A percentile compares a stretch with the other conserved stretches of the same genome.
phyloP scores from a whole-genome alignment of 208 protist species.

The Trichomonas tenax region DNA sequence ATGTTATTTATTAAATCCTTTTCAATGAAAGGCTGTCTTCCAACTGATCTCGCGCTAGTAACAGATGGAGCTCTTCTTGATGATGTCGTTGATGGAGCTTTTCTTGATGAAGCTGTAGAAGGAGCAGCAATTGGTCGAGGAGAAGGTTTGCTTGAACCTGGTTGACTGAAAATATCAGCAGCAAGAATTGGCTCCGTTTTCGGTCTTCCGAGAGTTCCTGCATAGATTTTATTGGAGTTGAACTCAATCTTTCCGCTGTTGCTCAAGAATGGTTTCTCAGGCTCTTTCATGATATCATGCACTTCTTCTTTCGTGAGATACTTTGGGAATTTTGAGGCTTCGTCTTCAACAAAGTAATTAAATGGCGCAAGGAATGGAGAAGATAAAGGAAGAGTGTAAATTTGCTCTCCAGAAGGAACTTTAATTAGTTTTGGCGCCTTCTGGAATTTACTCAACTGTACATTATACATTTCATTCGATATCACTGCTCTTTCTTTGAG shows the following conservation, averaged over 20 bases:
- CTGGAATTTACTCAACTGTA: neutral
- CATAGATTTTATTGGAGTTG: neutral
- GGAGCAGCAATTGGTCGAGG: neutral
- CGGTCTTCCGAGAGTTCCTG: neutral
- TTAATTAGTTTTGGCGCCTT: neutral
- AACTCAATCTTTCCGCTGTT: neutral
- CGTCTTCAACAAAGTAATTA: neutral
- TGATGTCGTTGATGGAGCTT: neutral
- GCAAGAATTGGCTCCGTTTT: neutral
- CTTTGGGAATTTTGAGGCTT: neutral
- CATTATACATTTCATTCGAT: neutral
- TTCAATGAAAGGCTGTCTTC: neutral
- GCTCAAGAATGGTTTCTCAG: neutral
- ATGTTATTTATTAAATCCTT: neutral
- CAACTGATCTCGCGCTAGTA: neutral
- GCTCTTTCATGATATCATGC: neutral
- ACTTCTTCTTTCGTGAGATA: neutral
- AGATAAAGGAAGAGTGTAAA: neutral
- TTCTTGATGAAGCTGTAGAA: neutral
- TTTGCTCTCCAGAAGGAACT: neutral
- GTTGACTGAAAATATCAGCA: neutral
- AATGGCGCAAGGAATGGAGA: neutral
- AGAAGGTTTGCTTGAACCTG: neutral
- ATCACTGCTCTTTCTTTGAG: neutral
- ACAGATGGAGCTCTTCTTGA: neutral